These are phyloP conservation scores for Collybia nuda DNA, from an alignment of 768 basidiomycete species.

Conservation along the genomic window DNA sequence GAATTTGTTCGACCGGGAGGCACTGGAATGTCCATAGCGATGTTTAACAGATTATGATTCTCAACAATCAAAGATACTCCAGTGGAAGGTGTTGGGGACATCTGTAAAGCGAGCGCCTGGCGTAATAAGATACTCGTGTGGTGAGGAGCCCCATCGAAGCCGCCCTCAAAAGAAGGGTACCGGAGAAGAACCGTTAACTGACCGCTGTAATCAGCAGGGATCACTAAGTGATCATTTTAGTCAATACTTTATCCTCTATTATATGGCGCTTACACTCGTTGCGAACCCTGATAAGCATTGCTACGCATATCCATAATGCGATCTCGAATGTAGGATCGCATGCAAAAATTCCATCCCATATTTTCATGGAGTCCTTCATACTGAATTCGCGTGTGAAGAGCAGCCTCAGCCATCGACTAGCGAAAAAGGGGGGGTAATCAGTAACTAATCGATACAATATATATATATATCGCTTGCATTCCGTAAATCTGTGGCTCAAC, in stretches of 20 bases:
- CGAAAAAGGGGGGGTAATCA: not conserved
- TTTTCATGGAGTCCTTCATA: conserved; percentile 73
- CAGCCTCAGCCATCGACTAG: conserved; percentile 89
- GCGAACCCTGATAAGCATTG: conserved; percentile 93
- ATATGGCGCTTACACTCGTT: conserved; percentile 58
- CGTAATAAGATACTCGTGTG: conserved; percentile 72
- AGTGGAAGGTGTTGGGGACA: conserved; percentile 69
- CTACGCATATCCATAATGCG: conserved; percentile 85
- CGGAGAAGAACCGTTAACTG: conserved; percentile 84
- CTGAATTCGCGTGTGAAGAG: conserved; percentile 92
- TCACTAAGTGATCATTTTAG: conserved; percentile 48
- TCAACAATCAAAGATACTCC: conserved; percentile 81
- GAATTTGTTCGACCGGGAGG: conserved; percentile 37
- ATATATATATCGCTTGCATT: conserved; percentile 57
- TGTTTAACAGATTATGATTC: conserved; percentile 76
- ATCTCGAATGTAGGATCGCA: conserved; percentile 78
- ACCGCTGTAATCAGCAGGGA: conserved; percentile 82
- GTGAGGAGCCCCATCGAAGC: conserved; percentile 40
- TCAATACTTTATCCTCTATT: no score
- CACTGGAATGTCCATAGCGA: conserved; percentile 65
- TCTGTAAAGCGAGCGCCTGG: conserved; percentile 80
- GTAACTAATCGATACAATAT: no score
- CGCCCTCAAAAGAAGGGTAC: conserved; percentile 59
- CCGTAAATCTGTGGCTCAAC: conserved; percentile 98
- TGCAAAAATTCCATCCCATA: conserved; percentile 98